Base-by-base conservation (phyloP, 441 rosid genomes). In the Capsella rubella region DNA sequence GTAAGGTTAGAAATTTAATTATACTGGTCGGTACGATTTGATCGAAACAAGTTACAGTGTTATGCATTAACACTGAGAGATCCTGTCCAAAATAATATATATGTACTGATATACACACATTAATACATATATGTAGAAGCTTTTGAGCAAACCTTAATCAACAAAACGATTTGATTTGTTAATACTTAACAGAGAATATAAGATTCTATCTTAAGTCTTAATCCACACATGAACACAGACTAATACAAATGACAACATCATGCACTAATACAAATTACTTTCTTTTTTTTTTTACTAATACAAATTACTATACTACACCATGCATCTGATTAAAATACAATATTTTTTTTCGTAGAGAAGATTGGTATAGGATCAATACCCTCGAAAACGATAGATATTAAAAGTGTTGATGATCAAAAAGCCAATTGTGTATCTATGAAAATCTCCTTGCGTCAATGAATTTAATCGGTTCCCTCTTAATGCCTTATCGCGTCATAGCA, bases 401-500 rank as follows among this genome's bases (percentile, higher is more conserved):
- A 63, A 53, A 32, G 55, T 63, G 63, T 72, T 32, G 64, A 27
- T 21, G 25, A 21, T 21, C 25, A 21, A 54, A 59, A 46, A 35
- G 50, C 21, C 18, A 64, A 45, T 0, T 34, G 32, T 73, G 32
- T 73, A 56, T 56, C 25, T 46, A 64, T 18, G 65, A 56, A 55
- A 73, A 55, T 35, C 58, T 45, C 29, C 42, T 8, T 46, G 58
- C 71, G 71, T 64, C 59, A 65, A 47, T 56, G 13, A 73, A 65
- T 56, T 40, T 66, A 39, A 49, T 57, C n/a, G 21, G 64, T 46
- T 49, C 64, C 43, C 60, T 47, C 16, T 21, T 73, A 73, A 49
- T 73, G 77, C 72, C 56, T 37, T 65, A 49, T 58, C 25, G 72
- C 66, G 72, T 73, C 77, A 73, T 28, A 55, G 66, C 59, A 57